phyloP scores from a whole-genome alignment of 2,329 filamentous ascomycete genomes.

The Mariannaea sp. region DNA sequence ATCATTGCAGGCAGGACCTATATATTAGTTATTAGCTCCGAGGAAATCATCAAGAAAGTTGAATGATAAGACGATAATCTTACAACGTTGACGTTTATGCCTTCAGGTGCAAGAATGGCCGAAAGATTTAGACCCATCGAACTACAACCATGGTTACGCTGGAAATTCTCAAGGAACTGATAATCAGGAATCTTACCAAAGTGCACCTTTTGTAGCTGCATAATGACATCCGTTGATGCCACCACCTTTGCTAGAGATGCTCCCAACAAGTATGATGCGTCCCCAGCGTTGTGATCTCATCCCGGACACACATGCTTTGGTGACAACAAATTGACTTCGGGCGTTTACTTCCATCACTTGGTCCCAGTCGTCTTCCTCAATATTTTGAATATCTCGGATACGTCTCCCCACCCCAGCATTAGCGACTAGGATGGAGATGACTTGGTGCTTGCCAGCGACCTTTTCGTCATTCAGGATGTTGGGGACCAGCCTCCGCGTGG shows the following conservation, averaged over 20 bases:
- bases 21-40: too few relatives aligned
- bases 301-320: slow-evolving; percentile 38
- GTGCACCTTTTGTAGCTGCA: slow-evolving; percentile 42
- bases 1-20: slow-evolving; percentile 46
- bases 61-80: slow-evolving; percentile 1
- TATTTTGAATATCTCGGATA: slow-evolving; percentile 42
- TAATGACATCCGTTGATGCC: slow-evolving; percentile 45
- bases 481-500: slow-evolving; percentile 9
- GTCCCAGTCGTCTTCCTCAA: slow-evolving; percentile 45
- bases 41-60: background rate
- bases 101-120: slow-evolving; percentile 40
- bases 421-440: slow-evolving; percentile 7
- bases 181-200: slow-evolving; percentile 21
- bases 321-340: slow-evolving; percentile 43
- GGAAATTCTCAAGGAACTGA: background rate
- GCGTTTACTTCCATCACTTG: slow-evolving; percentile 43
- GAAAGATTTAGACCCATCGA: slow-evolving; percentile 44
- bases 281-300: slow-evolving; percentile 43
- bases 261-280: slow-evolving; percentile 41
- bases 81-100: slow-evolving; percentile 44
- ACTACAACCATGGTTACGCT: slow-evolving; percentile 27
- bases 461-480: slow-evolving; percentile 7
- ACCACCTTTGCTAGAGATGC: slow-evolving; percentile 41
- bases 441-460: slow-evolving; percentile 18
- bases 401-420: slow-evolving; percentile 38